These are phyloP conservation scores for Acorus gramineus DNA, from an alignment of 106 monocot genomes.

Conservation along the genomic window DNA sequence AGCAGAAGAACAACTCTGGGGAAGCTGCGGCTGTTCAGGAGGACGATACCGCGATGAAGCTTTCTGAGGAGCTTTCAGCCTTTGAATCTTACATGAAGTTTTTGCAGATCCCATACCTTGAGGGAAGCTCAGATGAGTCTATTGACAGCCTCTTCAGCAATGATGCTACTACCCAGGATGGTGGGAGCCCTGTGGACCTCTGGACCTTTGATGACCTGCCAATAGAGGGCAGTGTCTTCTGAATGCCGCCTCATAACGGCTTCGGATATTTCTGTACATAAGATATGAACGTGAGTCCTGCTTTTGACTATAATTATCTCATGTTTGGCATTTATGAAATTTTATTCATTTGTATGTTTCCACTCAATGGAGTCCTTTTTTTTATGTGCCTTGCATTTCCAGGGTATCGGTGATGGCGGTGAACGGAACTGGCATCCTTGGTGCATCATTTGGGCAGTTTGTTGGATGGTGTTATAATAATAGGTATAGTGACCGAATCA, in stretches of 20 bases:
- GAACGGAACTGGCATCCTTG: too few species aligned
- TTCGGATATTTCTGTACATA: too few species aligned
- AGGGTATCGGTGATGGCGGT: too few species aligned
- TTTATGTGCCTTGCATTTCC: too few species aligned
- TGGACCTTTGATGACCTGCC: constrained; percentile 77
- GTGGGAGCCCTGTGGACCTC: constrained; percentile 19
- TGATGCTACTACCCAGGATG: constrained; percentile 22
- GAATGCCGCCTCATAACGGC: not conserved
- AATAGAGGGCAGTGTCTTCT: constrained; percentile 14
- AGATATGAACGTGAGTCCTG: too few species aligned
- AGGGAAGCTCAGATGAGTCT: constrained; percentile 17
- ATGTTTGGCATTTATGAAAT: too few species aligned
- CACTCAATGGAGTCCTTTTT: too few species aligned
- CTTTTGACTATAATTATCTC: too few species aligned
- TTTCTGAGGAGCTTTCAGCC: constrained; percentile 36
- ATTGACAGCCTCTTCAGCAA: constrained; percentile 27
- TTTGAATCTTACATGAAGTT: constrained; percentile 46
- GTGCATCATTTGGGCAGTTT: too few species aligned
- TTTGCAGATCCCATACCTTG: constrained; percentile 34
- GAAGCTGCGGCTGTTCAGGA: constrained; percentile 17
- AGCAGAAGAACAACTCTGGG: constrained; percentile 26
- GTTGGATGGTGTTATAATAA: too few species aligned
- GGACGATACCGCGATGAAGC: constrained; percentile 5
- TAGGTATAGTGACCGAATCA: too few species aligned
- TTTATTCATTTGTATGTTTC: too few species aligned